A percentile compares a stretch with the other conserved stretches of the same genome.
These are phyloP conservation scores for Aciculoconidium aculeatum DNA, from an alignment of 805 yeast genomes.

Conservation along the genomic window DNA sequence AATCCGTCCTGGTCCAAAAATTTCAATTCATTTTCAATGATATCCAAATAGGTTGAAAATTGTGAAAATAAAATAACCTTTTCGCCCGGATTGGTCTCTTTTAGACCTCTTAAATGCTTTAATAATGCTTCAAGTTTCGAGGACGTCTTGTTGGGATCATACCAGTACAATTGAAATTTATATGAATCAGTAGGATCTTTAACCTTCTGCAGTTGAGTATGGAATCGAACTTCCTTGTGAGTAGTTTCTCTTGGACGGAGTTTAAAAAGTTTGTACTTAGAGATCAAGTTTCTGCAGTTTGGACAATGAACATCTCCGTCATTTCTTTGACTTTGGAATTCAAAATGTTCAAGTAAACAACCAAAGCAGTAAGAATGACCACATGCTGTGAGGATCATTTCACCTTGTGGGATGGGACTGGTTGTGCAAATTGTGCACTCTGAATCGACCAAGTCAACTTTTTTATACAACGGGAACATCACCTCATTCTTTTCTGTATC, in stretches of 20 bases:
- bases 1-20: slow-evolving; percentile 39
- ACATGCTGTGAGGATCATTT: slow-evolving; percentile 65
- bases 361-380: slow-evolving; percentile 73
- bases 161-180: slow-evolving; percentile 32
- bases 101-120: slow-evolving; percentile 48
- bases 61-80: slow-evolving; percentile 89
- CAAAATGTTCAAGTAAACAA: slow-evolving; percentile 71
- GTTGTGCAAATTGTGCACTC: slow-evolving; percentile 87
- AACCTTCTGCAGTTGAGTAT: slow-evolving; percentile 19
- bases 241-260: slow-evolving; percentile 24
- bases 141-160: slow-evolving; percentile 51
- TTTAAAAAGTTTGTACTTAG: slow-evolving; percentile 44
- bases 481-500: slow-evolving; percentile 16
- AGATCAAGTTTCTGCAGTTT: slow-evolving; percentile 58
- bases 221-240: slow-evolving; percentile 23
- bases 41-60: slow-evolving; percentile 75
- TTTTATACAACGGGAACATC: slow-evolving; percentile 24
- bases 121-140: slow-evolving; percentile 70
- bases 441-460: slow-evolving; percentile 33
- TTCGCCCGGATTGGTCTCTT: slow-evolving; percentile 53
- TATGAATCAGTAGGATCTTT: slow-evolving; percentile 17
- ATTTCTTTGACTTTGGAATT: slow-evolving; percentile 50
- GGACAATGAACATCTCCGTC: slow-evolving; percentile 56
- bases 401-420: slow-evolving; percentile 50
- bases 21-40: slow-evolving; percentile 57